phyloP scores from a whole-genome alignment of 1,139 yeast species.

The Diutina catenulata region DNA sequence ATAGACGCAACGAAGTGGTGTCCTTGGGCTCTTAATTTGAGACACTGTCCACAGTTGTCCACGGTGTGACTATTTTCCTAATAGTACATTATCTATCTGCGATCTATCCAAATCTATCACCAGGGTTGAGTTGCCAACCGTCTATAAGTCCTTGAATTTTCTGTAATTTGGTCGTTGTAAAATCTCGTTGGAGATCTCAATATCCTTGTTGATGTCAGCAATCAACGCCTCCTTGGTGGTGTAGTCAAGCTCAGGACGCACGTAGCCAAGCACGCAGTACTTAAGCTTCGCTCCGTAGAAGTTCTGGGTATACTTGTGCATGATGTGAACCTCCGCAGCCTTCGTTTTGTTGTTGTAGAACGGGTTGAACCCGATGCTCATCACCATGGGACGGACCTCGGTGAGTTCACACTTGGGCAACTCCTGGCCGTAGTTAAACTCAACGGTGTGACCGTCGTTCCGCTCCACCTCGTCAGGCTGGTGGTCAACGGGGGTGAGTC shows the following conservation, averaged over 20 bases:
- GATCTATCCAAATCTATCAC: background rate
- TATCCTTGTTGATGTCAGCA: conserved; percentile 74
- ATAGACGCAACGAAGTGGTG: background rate
- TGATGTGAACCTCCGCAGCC: conserved; percentile 80
- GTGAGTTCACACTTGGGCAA: conserved; percentile 29
- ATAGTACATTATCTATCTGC: background rate
- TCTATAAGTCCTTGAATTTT: background rate
- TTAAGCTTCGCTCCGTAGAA: conserved; percentile 78
- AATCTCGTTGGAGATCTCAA: conserved; percentile 47
- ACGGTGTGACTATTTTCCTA: conserved; percentile 1
- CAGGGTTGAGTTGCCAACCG: background rate
- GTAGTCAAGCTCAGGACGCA: conserved; percentile 84
- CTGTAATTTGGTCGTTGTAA: conserved; percentile 19
- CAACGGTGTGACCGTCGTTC: conserved; percentile 33
- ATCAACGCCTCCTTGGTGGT: conserved; percentile 80
- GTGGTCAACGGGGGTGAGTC: conserved; percentile 18
- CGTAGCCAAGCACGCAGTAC: conserved; percentile 70
- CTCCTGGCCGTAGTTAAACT: conserved; percentile 50
- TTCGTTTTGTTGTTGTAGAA: conserved; percentile 69
- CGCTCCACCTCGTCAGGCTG: conserved; percentile 15
- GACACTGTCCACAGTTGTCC: background rate
- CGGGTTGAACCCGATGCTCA: conserved; percentile 96
- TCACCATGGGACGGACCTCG: conserved; percentile 66
- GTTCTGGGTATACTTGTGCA: conserved; percentile 52
- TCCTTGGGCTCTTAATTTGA: background rate